A percentile compares a stretch with the other conserved stretches of the same genome.
Conservation (phyloP, 2,329 filamentous ascomycete species). For the Fulvia fulva region DNA sequence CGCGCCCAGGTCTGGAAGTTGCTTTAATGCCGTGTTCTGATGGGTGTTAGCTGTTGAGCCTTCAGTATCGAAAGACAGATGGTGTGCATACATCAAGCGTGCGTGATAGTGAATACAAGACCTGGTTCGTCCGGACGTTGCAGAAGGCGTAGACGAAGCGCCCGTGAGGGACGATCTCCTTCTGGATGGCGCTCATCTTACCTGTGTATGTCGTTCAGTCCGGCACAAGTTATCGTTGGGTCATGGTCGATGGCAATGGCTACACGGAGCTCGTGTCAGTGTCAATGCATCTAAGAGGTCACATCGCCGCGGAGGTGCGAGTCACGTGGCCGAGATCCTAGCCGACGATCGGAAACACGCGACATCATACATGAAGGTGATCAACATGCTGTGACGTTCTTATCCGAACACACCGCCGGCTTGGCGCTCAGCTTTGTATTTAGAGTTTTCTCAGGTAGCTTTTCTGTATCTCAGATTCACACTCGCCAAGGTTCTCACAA, state of each 20-base stretch:
- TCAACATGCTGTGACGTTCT: too few relatives aligned
- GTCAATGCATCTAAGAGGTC: not conserved
- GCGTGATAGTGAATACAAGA: constrained; percentile 59
- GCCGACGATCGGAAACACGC: too few relatives aligned
- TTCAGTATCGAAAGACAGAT: not conserved
- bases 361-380: too few relatives aligned
- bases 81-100: constrained; percentile 48
- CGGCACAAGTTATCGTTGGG: not conserved
- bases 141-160: constrained; percentile 61
- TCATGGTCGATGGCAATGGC: not conserved
- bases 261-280: too few relatives aligned
- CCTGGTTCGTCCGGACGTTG: constrained; percentile 60
- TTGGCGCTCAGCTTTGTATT: too few relatives aligned
- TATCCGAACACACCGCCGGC: too few relatives aligned
- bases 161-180: constrained; percentile 34
- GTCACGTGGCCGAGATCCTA: not conserved
- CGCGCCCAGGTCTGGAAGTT: constrained; percentile 61
- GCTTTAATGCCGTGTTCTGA: constrained; percentile 47
- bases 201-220: not conserved
- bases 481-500: too few relatives aligned
- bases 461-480: too few relatives aligned
- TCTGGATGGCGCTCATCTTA: not conserved
- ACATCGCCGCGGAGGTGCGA: not conserved
- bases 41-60: not conserved
- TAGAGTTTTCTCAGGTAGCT: too few relatives aligned